Percentiles rank a stretch among this genome's conserved stretches.
Conservation (phyloP, 75 land plant genomes). For the Sequoia sempervirens region DNA sequence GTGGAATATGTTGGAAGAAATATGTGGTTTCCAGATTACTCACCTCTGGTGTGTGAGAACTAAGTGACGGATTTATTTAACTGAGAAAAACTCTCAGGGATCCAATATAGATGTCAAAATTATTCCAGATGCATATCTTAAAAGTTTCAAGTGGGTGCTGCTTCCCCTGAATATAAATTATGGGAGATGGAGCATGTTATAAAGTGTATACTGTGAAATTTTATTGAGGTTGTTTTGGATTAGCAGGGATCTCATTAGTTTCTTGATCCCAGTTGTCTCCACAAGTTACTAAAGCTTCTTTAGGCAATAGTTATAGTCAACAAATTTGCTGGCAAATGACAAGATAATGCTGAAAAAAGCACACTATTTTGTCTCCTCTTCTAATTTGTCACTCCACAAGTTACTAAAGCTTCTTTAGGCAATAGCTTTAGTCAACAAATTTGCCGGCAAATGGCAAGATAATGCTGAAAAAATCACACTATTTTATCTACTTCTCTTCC, state of each 20-base stretch:
- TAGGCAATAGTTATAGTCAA: not conserved
- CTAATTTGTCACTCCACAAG: not conserved
- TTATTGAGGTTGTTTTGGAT: not conserved
- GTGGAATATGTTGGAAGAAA: slow-evolving; percentile 55
- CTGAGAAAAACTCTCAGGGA: not conserved
- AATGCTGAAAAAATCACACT: not conserved
- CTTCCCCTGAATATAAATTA: not conserved
- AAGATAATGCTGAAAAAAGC: not conserved
- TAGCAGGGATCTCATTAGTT: not conserved
- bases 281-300: not conserved
- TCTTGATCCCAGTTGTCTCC: not conserved
- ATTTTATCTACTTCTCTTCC: not conserved
- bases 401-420: slow-evolving; percentile 1
- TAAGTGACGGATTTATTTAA: slow-evolving; percentile 11
- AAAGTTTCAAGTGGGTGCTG: not conserved
- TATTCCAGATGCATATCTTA: not conserved
- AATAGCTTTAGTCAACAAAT: not conserved
- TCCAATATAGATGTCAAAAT: not conserved
- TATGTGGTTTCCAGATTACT: slow-evolving; percentile 93
- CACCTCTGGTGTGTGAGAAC: slow-evolving; percentile 78
- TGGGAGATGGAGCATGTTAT: not conserved
- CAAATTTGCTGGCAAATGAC: not conserved
- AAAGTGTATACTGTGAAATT: not conserved
- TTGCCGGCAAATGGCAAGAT: not conserved
- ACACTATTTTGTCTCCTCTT: not conserved